phyloP scores from a whole-genome alignment of 2,329 filamentous ascomycete genomes.

The Cyphellophora europaea region DNA sequence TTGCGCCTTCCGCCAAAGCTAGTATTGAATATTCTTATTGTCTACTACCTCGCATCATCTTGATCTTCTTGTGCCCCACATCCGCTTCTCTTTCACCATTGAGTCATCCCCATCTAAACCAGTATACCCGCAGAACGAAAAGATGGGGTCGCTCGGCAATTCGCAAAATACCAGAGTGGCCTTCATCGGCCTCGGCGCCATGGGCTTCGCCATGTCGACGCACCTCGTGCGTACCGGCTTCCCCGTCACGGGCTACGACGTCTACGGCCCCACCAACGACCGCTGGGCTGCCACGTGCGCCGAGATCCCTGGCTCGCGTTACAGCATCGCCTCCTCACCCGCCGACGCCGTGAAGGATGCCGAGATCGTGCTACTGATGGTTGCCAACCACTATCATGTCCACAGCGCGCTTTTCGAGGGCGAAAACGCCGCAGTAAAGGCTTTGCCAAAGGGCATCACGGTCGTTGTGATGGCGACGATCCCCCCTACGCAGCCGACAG shows the following conservation, averaged over 20 bases:
- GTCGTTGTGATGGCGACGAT: constrained; percentile 64
- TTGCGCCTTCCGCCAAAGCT: too few species aligned
- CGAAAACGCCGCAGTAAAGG: constrained; percentile 31
- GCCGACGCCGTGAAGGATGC: constrained; percentile 44
- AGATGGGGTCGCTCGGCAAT: too few species aligned
- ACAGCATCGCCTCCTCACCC: constrained; percentile 51
- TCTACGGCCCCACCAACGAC: constrained; percentile 58
- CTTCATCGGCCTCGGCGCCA: constrained; percentile 69
- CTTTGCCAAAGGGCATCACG: constrained; percentile 48
- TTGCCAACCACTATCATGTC: constrained; percentile 62
- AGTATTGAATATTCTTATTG: too few species aligned
- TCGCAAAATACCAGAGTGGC: constrained; percentile 42
- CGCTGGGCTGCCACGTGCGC: constrained; percentile 57
- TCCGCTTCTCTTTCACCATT: too few species aligned
- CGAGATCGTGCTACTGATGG: constrained; percentile 48
- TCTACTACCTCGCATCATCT: too few species aligned
- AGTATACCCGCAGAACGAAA: too few species aligned
- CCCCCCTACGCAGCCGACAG: constrained; percentile 55
- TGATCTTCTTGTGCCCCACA: too few species aligned
- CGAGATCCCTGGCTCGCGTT: constrained; percentile 47
- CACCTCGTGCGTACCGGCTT: constrained; percentile 61
- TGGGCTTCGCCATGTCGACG: constrained; percentile 75
- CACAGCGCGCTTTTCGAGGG: constrained; percentile 55
- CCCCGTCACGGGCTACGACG: constrained; percentile 60
- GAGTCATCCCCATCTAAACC: too few species aligned